These are phyloP conservation scores for Gossypium trilobum DNA, from an alignment of 441 rosid genomes.

Conservation along the genomic window DNA sequence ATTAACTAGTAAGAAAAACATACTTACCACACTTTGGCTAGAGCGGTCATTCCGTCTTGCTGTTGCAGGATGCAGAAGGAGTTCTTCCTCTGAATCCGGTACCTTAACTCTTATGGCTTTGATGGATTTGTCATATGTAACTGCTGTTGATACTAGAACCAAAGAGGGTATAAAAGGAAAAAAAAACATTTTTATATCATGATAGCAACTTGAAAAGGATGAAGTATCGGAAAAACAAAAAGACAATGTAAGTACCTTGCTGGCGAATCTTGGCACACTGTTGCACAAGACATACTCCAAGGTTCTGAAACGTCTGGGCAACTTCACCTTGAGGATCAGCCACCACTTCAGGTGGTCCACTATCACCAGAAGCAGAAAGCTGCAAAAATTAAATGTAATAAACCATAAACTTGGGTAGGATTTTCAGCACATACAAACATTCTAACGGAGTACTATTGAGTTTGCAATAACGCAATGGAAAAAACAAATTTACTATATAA, in stretches of 20 bases:
- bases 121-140: slow-evolving; percentile 61
- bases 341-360: slow-evolving; percentile 82
- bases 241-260: slow-evolving; percentile 47
- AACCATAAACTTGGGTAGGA: slow-evolving; percentile 9
- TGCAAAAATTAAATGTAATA: slow-evolving; percentile 19
- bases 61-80: slow-evolving; percentile 86
- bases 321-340: slow-evolving; percentile 88
- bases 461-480: neutral
- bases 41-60: slow-evolving; percentile 87
- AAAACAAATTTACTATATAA: neutral
- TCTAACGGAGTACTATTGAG: neutral
- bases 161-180: neutral
- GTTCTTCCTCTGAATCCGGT: slow-evolving; percentile 80
- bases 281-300: slow-evolving; percentile 86
- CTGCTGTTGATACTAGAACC: slow-evolving; percentile 74
- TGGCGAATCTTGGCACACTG: slow-evolving; percentile 95
- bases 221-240: neutral
- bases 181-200: neutral
- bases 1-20: neutral
- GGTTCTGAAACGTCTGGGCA: slow-evolving; percentile 69
- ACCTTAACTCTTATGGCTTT: slow-evolving; percentile 83
- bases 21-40: slow-evolving; percentile 80
- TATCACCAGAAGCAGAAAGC: slow-evolving; percentile 94
- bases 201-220: neutral
- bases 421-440: neutral